Evolutionary conservation across 2,329 filamentous ascomycete species (phyloP).

Genomic region (Coniochaeta sp.): DNA sequence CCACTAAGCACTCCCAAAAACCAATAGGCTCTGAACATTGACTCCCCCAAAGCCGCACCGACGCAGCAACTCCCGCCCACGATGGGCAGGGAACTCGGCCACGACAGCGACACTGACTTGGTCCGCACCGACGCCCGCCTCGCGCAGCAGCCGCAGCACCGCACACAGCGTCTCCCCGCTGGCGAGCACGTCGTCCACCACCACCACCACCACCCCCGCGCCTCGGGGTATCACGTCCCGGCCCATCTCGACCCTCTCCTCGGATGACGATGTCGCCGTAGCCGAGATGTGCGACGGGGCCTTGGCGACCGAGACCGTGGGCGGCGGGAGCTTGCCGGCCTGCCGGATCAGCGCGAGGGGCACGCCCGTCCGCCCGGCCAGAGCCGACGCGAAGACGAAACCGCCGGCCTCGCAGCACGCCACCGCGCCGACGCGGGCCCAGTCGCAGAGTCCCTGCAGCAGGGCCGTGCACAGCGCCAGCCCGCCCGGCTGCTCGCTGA

Average conservation of each 20-base stretch:
- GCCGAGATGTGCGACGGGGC: constrained; percentile 46
- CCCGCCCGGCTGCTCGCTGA: constrained; percentile 16
- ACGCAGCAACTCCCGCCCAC: constrained; percentile 39
- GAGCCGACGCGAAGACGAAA: constrained; percentile 44
- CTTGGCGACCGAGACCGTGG: constrained; percentile 41
- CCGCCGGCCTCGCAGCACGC: constrained; percentile 51
- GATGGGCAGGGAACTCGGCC: constrained; percentile 50
- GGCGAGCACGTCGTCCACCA: constrained; percentile 54
- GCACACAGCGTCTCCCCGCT: constrained; percentile 47
- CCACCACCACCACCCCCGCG: constrained; percentile 43
- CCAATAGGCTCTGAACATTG: constrained; percentile 43
- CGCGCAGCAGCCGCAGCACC: constrained; percentile 37
- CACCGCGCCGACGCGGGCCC: constrained; percentile 36
- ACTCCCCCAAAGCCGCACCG: constrained; percentile 40
- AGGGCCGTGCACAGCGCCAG: constrained; percentile 27
- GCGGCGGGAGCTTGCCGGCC: constrained; percentile 51
- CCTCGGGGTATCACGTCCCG: constrained; percentile 28
- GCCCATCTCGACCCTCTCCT: constrained; percentile 42
- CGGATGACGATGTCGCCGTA: constrained; percentile 11
- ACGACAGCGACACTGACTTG: constrained; percentile 43
- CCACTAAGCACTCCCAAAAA: constrained; percentile 34
- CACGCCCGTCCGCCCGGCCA: constrained; percentile 32
- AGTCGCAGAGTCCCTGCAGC: constrained; percentile 38
- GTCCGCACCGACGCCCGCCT: constrained; percentile 31
- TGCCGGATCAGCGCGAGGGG: constrained; percentile 45